Base-by-base conservation (phyloP, 805 yeast species). In the Naumovozyma baii region DNA sequence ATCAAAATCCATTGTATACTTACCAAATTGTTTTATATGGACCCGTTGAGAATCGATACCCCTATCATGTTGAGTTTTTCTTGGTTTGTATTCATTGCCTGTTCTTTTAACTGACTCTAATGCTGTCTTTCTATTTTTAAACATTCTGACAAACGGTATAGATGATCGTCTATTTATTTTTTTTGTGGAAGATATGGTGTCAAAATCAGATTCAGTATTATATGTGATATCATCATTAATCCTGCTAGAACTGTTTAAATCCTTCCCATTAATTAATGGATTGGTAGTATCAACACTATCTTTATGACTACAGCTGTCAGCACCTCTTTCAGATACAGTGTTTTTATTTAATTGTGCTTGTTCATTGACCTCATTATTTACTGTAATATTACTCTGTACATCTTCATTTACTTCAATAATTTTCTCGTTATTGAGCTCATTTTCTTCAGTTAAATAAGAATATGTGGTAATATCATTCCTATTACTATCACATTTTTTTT, bases 1-100 rank as follows among this genome's bases (percentile, higher is more conserved):
- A 38, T 57, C 61, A 40, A 56, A 56, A 19, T 52, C 52, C 49
- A 55, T 48, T 12, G 54, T 49, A 37, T 52, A 56, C 16, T 41
- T 41, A 25, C 44, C 40, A 18, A 43, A 43, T 33, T 39, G 41
- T 25, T 43, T 19, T 4, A n/a, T 8, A 28, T 36, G 40, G 9
- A 20, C 13, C 3, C 22, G 39, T 14, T 30, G 41, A 12, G 32
- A n/a, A 29, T 8, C 13, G 5, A 5, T 13, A 9, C 15, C 15
- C 31, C 13, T 29, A 8, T 14, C 13, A 8, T 29, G 31, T n/a
- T 29, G 31, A 13, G 5, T 13, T 9, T 8, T 29, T 5, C 14
- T 9, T 12, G 15, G 5, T 13, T 9, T n/a, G 7, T 9, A 13
- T 13, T 29, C 15, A 13, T 12, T 29, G 9, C 14, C 15, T 9